Conservation (phyloP, 257 asterid species). For the Verbena officinalis region DNA sequence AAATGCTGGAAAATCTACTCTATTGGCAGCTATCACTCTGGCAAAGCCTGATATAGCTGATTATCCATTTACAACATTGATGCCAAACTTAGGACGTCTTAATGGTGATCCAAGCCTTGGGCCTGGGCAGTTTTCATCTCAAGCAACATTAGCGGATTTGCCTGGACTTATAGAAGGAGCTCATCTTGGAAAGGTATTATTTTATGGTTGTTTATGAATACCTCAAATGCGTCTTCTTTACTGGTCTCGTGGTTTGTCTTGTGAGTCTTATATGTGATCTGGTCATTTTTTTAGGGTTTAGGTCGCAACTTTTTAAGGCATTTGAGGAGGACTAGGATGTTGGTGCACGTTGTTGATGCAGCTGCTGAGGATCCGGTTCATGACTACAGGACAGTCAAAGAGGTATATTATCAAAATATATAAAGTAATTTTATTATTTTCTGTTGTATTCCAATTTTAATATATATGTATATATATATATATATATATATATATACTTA, state of each 20-base stretch:
- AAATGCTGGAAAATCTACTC: conserved; percentile 96
- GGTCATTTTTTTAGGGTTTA: conserved; percentile 66
- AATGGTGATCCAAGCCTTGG: conserved; percentile 92
- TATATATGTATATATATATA: too few relatives aligned
- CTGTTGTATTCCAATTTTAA: too few relatives aligned
- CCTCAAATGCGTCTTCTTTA: too few relatives aligned
- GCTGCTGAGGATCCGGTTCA: conserved; percentile 75
- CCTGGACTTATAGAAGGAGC: conserved; percentile 99
- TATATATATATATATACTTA: too few relatives aligned
- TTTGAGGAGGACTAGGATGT: conserved; percentile 92
- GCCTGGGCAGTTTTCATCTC: conserved; percentile 76
- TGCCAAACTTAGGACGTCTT: conserved; percentile 97
- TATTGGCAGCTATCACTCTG: conserved; percentile 81
- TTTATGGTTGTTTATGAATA: too few relatives aligned
- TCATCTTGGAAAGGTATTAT: conserved; percentile 90
- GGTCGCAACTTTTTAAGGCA: conserved; percentile 98
- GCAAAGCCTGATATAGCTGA: conserved; percentile 98
- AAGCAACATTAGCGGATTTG: conserved; percentile 94
- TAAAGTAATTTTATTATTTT: too few relatives aligned
- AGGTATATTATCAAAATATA: conserved; percentile 62
- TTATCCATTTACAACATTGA: conserved; percentile 94
- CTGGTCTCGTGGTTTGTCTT: too few relatives aligned
- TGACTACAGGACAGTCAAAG: conserved; percentile 93
- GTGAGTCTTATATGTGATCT: conserved; percentile 5
- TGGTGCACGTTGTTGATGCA: conserved; percentile 95